Conservation (phyloP, 345 rosid species). For the Rhodamnia rubescens region DNA sequence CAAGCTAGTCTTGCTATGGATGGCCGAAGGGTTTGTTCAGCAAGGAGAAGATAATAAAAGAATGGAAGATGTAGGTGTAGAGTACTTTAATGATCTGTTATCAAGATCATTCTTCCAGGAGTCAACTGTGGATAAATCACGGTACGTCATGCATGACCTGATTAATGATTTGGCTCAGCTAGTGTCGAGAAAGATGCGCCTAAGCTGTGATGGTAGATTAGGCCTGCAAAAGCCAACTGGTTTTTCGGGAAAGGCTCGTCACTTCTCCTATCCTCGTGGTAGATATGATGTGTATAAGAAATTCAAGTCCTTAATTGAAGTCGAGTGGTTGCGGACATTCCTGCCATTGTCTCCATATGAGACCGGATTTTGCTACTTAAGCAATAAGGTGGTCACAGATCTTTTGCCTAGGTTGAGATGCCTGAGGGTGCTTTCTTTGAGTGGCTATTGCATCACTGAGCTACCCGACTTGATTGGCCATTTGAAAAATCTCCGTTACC, state of each 20-base stretch:
- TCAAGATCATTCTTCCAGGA: conserved; percentile 23
- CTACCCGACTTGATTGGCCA: conserved; percentile 4
- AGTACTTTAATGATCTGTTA: conserved; percentile 7
- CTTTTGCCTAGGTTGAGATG: neutral
- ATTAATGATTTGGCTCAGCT: conserved; percentile 9
- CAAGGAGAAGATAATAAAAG: neutral
- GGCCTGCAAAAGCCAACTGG: neutral
- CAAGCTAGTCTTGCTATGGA: conserved; percentile 11
- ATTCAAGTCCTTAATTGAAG: neutral
- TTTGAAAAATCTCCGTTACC: conserved; percentile 8
- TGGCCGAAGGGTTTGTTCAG: conserved; percentile 12
- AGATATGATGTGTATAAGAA: neutral
- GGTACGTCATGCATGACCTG: conserved; percentile 22
- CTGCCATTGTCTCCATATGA: neutral
- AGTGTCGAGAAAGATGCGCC: neutral
- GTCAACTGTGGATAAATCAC: neutral
- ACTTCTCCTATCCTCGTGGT: neutral
- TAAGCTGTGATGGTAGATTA: neutral
- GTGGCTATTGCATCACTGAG: conserved; percentile 4
- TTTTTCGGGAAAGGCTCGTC: neutral
- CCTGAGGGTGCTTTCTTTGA: conserved; percentile 11
- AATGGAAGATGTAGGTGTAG: conserved; percentile 10
- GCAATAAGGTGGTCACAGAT: neutral
- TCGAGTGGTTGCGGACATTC: conserved; percentile 8
- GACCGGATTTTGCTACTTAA: neutral